These are phyloP conservation scores for Hypholoma fasciculare DNA, from an alignment of 768 basidiomycete species.

Conservation along the genomic window DNA sequence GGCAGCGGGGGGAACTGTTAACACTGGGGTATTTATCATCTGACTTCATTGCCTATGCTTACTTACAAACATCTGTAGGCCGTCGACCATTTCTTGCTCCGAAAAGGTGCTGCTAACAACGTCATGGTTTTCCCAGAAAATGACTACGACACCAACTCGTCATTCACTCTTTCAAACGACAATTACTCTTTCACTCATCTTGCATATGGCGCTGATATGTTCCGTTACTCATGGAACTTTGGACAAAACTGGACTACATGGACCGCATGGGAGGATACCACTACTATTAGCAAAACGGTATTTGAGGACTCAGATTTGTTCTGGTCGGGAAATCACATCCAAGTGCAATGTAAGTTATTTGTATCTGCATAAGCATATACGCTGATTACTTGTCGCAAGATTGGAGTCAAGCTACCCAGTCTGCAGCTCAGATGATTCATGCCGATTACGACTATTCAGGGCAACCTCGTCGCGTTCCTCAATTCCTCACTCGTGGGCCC, in stretches of 20 bases:
- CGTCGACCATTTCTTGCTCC: conserved; percentile 75
- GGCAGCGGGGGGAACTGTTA: conserved; percentile 33
- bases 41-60: background rate
- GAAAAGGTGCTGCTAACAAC: conserved; percentile 77
- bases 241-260: conserved; percentile 84
- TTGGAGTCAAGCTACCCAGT: conserved; percentile 70
- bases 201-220: conserved; percentile 84
- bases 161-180: conserved; percentile 58
- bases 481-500: conserved; percentile 82
- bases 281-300: conserved; percentile 56
- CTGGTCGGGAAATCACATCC: conserved; percentile 85
- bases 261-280: conserved; percentile 75
- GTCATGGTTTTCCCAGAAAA: conserved; percentile 84
- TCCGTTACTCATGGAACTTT: conserved; percentile 87
- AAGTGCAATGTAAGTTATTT: conserved; percentile 75
- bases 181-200: conserved; percentile 79
- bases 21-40: conserved; percentile 54
- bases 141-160: conserved; percentile 66
- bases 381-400: conserved; percentile 42
- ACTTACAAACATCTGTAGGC: conserved; percentile 35
- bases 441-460: conserved; percentile 67
- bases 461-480: conserved; percentile 74
- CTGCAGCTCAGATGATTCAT: conserved; percentile 69
- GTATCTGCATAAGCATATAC: background rate
- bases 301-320: conserved; percentile 56